Conservation (phyloP, 345 rosid species). For the Chamaenerion angustifolium region DNA sequence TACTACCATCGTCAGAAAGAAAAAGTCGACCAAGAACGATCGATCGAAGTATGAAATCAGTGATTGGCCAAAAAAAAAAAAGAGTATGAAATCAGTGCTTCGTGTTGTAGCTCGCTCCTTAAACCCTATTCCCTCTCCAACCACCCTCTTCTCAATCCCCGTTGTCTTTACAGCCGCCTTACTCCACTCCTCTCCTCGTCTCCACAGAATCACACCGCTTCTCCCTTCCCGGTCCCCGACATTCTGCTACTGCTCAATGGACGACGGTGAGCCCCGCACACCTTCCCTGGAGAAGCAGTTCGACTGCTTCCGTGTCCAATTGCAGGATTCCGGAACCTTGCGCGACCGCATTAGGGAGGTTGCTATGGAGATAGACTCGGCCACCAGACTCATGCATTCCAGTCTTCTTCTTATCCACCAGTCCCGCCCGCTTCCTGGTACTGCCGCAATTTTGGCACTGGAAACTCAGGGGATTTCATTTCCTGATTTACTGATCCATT, state of each 20-base stretch:
- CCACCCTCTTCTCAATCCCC: no score
- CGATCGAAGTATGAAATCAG: no score
- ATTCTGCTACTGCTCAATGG: constrained; percentile 33
- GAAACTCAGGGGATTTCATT: not conserved
- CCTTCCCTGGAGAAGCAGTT: constrained; percentile 62
- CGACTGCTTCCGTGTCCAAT: constrained; percentile 52
- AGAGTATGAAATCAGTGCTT: no score
- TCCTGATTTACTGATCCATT: not conserved
- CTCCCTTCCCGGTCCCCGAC: constrained; percentile 2
- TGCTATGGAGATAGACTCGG: constrained; percentile 66
- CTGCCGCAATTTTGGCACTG: not conserved
- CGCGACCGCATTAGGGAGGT: constrained; percentile 63
- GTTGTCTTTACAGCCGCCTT: no score
- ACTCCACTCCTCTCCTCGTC: not conserved
- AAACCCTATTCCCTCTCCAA: no score
- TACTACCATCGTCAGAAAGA: no score
- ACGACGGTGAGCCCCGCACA: constrained; percentile 24
- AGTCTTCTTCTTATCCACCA: constrained; percentile 77
- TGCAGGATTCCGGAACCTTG: constrained; percentile 61
- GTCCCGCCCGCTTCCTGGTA: constrained; percentile 77
- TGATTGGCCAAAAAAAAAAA: no score
- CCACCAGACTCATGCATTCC: constrained; percentile 57
- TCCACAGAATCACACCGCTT: no score
- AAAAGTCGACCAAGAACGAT: no score
- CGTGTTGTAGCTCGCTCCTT: no score